Evolutionary conservation across 345 rosid genomes (phyloP), one percentile per base, ranked within the genome.

Genomic region (Geranium brycei): DNA sequence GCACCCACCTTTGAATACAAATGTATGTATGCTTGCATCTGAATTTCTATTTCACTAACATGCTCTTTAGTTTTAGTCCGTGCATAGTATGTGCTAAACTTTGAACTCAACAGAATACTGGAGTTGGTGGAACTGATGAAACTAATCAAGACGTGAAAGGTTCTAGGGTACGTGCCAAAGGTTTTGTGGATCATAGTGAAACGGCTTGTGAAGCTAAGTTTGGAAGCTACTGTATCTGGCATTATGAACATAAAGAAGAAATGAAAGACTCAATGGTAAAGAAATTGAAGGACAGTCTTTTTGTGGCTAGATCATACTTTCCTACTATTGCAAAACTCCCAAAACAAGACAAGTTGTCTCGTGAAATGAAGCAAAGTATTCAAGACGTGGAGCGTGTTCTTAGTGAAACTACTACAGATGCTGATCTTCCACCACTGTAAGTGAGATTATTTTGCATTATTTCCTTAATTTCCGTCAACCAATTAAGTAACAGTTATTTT

Each of bases 201-300:
- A 82, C 74, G 70, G 70, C 65, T 59, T 93, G 99, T 77, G 96
- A 93, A 74, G 58, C 75, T 69, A 80, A 74, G 76, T 89, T 80
- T 78, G 96, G 98, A 64, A 86, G 96, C 79, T 93, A 93, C 80
- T 93, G 99, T 83, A 82, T 80, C 66, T 93, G 97, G 99, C 85
- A 80, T 68, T 83, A 75, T 69, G 82, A 90, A 75, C 87, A 90
- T 78, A 88, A 76, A 78, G 84, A 88, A 83, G 81, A 81, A 8
- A 76, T 93, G 85, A 90, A 83, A 77, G 99, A 93, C 77, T 67
- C 72, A 57, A 78, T 77, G 76, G 92, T 92, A 71, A 92, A 87
- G 79, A 87, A 81, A 77, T 74, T 92, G 78, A 92, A 89, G 79
- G 99, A 90, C 71, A 84, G 70, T 69, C 95, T 93, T 66, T 93